These are phyloP conservation scores for Cladosporium sp. DNA, from an alignment of 2,329 filamentous ascomycete genomes.

Conservation along the genomic window DNA sequence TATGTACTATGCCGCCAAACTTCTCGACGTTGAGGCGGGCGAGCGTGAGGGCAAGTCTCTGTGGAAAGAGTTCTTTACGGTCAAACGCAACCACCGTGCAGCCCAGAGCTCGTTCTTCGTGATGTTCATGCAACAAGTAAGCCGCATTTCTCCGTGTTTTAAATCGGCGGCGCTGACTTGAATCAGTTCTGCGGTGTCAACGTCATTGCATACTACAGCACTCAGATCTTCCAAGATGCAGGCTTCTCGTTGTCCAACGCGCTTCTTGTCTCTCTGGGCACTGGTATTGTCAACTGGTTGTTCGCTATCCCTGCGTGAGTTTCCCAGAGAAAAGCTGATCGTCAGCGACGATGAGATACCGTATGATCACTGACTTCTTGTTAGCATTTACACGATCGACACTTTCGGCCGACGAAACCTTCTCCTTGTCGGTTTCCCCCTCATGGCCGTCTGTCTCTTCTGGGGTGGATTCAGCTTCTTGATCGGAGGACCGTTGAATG, in stretches of 20 bases:
- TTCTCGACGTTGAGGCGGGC: slow-evolving; percentile 32
- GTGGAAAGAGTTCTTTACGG: slow-evolving; percentile 31
- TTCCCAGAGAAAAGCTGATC: neutral
- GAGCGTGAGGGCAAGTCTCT: slow-evolving; percentile 33
- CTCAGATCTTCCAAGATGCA: slow-evolving; percentile 24
- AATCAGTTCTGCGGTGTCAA: slow-evolving; percentile 18
- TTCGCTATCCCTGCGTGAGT: slow-evolving; percentile 16
- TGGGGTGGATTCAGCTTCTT: slow-evolving; percentile 40
- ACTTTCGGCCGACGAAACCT: slow-evolving; percentile 40
- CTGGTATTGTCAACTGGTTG: slow-evolving; percentile 27
- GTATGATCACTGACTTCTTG: neutral
- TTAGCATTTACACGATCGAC: slow-evolving; percentile 35
- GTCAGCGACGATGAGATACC: too few relatives aligned
- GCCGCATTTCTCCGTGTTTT: slow-evolving; percentile 4
- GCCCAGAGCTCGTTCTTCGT: slow-evolving; percentile 28
- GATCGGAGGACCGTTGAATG: slow-evolving; percentile 15
- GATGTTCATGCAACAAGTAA: slow-evolving; percentile 31
- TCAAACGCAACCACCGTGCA: slow-evolving; percentile 28
- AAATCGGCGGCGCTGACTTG: slow-evolving; percentile 2
- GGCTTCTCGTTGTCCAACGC: slow-evolving; percentile 22
- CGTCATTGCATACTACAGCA: slow-evolving; percentile 29
- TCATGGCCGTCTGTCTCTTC: slow-evolving; percentile 43
- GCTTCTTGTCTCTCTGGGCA: slow-evolving; percentile 27
- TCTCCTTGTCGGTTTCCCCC: slow-evolving; percentile 39
- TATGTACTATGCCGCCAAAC: slow-evolving; percentile 32